Evolutionary conservation across 2,329 filamentous ascomycete species (phyloP).

Genomic region (Metarhizium sp.): DNA sequence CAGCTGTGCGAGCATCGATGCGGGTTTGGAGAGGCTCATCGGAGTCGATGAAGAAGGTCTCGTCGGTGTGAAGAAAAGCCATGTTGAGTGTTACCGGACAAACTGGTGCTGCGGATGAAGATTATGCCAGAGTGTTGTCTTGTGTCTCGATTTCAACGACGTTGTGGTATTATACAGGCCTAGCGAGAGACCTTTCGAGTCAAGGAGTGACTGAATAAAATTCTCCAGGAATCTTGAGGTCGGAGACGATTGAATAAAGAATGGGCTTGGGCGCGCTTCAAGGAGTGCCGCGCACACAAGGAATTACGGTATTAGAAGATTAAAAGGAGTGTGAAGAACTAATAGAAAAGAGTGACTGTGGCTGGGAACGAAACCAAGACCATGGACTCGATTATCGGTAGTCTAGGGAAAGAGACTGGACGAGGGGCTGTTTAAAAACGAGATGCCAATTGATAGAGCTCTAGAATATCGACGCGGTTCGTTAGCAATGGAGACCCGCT

Average conservation of each 20-base stretch:
- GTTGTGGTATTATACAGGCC: slow-evolving; percentile 14
- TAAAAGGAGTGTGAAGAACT: slow-evolving; percentile 46
- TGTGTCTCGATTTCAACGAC: slow-evolving; percentile 1
- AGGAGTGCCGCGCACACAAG: slow-evolving; percentile 32
- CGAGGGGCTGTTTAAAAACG: slow-evolving; percentile 36
- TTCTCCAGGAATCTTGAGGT: slow-evolving; percentile 44
- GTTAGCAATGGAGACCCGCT: slow-evolving; percentile 21
- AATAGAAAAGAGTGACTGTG: slow-evolving; percentile 48
- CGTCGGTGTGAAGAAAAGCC: slow-evolving; percentile 34
- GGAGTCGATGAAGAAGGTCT: slow-evolving; percentile 46
- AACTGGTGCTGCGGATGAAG: slow-evolving; percentile 1
- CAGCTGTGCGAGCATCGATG: slow-evolving; percentile 64
- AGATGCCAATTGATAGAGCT: slow-evolving; percentile 31
- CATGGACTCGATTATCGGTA: slow-evolving; percentile 26
- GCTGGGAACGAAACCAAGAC: slow-evolving; percentile 37
- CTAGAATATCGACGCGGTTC: slow-evolving; percentile 22
- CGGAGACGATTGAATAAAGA: slow-evolving; percentile 32
- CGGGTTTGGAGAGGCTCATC: slow-evolving; percentile 42
- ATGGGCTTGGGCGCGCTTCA: slow-evolving; percentile 14
- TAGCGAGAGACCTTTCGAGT: slow-evolving; percentile 12
- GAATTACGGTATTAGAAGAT: slow-evolving; percentile 45
- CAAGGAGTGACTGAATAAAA: slow-evolving; percentile 37
- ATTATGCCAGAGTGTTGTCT: slow-evolving; percentile 10
- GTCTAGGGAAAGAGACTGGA: slow-evolving; percentile 31
- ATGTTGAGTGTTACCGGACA: slow-evolving; percentile 26